Evolutionary conservation across 2,329 filamentous ascomycete species (phyloP), one percentile per base, ranked within the genome.

Genomic region (Aspergillus flavus): DNA sequence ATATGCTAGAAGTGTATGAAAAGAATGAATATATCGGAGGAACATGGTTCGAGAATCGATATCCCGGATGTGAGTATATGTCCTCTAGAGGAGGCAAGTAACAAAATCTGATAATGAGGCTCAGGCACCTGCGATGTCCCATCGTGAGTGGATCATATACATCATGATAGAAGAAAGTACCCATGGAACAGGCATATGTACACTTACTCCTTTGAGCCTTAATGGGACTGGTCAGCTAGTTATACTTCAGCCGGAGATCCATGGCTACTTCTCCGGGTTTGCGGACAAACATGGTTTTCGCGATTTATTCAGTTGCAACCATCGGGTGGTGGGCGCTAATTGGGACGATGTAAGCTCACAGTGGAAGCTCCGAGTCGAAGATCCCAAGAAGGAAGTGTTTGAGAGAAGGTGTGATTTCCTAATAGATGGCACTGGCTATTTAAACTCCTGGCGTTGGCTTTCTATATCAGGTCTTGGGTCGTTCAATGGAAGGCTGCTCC

Each of bases 401-500:
- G 60, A 62, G 28, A 34, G 5, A n/a, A 34, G 19, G 7, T n/a
- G 19, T 14, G 28, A 32, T n/a, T 32, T 34, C 30, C 11, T 53
- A 4, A 19, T 54, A 6, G 19, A 39, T 39, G 52, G n/a, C 32
- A 7, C 30, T 39, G n/a, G 32, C 30, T 34, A 34, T 14, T 26
- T 39, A 12, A 36, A 16, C n/a, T 12, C 74, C 36, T 80, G 74
- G 77, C 76, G 76, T 56, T 83, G 78, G 77, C 81, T 81, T n/a
- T 72, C 78, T 34, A 80, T 85, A 21, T 71, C 73, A 2, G 83
- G 83, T 2, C 72, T 81, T 9, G 72, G 81, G 11, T 69, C 72
- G 2, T 85, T 84, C 67, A 73, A 79, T 59, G 81, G 81, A 4
- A 72, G 76, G 39, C 61, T 82, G 2, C 66, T 81, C 43, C 82